Conservation (phyloP, 2,329 filamentous ascomycete genomes). For the Pseudogymnoascus sp. region DNA sequence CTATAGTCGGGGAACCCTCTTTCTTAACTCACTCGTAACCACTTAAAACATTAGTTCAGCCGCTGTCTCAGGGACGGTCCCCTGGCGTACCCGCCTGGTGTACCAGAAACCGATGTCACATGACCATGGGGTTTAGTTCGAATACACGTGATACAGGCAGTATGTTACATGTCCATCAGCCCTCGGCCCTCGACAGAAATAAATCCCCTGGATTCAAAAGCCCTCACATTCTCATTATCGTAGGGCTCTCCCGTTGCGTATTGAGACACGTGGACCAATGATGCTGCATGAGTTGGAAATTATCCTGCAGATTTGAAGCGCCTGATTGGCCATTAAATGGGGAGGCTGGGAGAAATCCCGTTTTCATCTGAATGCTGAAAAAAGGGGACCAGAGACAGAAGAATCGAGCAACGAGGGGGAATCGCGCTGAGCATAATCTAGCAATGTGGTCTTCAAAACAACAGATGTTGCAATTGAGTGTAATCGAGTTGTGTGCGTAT, state of each 20-base stretch:
- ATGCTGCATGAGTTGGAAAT: slow-evolving; percentile 2
- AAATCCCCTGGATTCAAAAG: not conserved
- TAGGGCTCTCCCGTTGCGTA: not conserved
- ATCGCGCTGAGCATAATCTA: not conserved
- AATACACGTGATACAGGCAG: not conserved
- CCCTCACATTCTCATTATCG: not conserved
- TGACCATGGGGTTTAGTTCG: not conserved
- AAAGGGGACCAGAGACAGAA: not conserved
- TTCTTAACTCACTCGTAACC: not conserved
- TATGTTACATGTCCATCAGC: no score
- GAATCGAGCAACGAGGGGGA: not conserved
- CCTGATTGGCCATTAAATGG: slow-evolving; percentile 6
- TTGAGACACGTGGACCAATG: slow-evolving; percentile 8
- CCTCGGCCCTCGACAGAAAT: not conserved
- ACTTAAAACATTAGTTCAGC: not conserved
- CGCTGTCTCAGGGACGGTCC: slow-evolving; percentile 6
- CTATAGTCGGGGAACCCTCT: not conserved
- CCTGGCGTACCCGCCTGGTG: not conserved
- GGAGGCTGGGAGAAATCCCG: slow-evolving; percentile 3
- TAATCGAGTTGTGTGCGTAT: not conserved
- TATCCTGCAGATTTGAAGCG: not conserved
- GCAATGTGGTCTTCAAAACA: not conserved
- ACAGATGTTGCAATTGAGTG: not conserved
- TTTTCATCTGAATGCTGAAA: not conserved
- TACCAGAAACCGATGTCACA: not conserved